These are phyloP conservation scores for Lactifluus pinguis DNA, from an alignment of 768 basidiomycete species.

Conservation along the genomic window DNA sequence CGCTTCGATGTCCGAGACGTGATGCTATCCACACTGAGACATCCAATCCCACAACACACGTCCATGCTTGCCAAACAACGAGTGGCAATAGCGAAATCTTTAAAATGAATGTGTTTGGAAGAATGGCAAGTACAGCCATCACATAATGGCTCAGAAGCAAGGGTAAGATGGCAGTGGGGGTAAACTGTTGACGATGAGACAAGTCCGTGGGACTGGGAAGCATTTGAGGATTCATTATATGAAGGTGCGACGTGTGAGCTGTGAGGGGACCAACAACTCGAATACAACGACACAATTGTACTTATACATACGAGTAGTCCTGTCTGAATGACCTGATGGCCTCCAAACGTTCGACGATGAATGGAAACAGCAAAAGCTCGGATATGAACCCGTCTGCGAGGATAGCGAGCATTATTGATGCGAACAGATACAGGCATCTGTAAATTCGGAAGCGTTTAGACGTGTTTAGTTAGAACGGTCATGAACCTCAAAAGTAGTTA, in stretches of 20 bases:
- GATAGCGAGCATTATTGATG: too few species aligned
- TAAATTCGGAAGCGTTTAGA: too few species aligned
- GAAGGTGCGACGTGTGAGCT: not conserved
- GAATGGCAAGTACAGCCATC: not conserved
- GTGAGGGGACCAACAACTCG: not conserved
- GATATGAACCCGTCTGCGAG: too few species aligned
- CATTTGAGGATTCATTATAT: not conserved
- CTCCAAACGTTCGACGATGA: not conserved
- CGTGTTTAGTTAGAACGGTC: too few species aligned
- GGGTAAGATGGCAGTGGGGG: not conserved
- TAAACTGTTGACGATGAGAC: not conserved
- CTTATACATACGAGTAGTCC: not conserved
- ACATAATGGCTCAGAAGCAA: not conserved
- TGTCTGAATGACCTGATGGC: too few species aligned
- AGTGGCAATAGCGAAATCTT: conserved; percentile 2
- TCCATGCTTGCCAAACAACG: not conserved
- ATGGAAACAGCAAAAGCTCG: too few species aligned
- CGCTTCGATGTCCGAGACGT: not conserved
- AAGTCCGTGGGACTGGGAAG: not conserved
- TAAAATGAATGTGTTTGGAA: not conserved
- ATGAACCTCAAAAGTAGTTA: too few species aligned
- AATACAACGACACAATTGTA: not conserved
- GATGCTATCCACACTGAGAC: not conserved
- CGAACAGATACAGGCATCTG: too few species aligned
- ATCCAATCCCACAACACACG: not conserved